Base-by-base conservation (phyloP, 768 basidiomycete genomes). In the Dioszegia crocea region DNA sequence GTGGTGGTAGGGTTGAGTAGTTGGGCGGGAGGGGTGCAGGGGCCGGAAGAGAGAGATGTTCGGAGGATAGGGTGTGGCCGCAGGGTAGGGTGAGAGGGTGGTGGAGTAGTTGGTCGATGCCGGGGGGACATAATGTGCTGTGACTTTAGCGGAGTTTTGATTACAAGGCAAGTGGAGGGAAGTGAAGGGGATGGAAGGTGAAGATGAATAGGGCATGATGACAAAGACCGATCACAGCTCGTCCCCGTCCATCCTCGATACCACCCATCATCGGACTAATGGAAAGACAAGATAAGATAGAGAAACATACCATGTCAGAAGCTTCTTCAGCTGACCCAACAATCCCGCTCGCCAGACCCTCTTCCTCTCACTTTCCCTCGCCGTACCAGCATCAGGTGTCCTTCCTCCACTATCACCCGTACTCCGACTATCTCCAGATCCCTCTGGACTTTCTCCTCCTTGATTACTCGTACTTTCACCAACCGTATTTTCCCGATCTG, bases 1-100 rank as follows among this genome's bases (percentile, higher is more conserved):
- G 65, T 71, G 38, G 80, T 77, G 17, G 70, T 61, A 58, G 56
- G 61, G 24, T 79, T 75, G 53, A 80, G 60, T 57, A 79, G 78
- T 64, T 53, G 51, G 38, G 11, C 4, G 51, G 81, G 78, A 56
- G 66, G 33, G 60, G 67, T 50, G 65, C 70, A 9, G 66, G 61
- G 10, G 60, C 29, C 2, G 71, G 71, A 51, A 71, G 56, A 33
- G 54, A 50, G 56, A 81, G 65, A 70, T 89, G 88, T n/a, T 23
- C 44, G 0, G 83, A 75, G 67, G 91, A 96, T 62, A 93, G 62
- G 21, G 90, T 82, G 73, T 96, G 91, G 53, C 91, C 91, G 70
- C 91, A 96, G 66, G 80, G 82, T 39, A 94, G 84, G 9, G 80
- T 83, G 33, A 82, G 78, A 2, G 86, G 85, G 3, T 78, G 70